Conservation (phyloP, 2,329 filamentous ascomycete species). For the Pseudogymnoascus sp. region DNA sequence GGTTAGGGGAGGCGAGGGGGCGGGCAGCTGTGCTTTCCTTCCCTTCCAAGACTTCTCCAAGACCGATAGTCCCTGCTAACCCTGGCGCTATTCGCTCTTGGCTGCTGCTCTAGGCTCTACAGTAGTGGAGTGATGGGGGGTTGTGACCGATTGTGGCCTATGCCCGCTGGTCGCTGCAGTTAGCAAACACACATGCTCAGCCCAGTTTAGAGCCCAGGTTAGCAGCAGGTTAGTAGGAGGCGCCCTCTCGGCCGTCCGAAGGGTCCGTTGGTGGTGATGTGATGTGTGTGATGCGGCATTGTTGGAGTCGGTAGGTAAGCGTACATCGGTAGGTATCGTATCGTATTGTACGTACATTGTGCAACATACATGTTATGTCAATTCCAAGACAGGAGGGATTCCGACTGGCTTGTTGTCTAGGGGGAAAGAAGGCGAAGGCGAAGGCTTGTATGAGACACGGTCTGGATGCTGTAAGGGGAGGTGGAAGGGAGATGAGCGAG, state of each 20-base stretch:
- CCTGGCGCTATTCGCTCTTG: not conserved
- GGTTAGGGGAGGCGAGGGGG: not conserved
- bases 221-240: too few relatives aligned
- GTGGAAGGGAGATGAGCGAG: not conserved
- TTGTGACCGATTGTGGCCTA: not conserved
- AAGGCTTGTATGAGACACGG: not conserved
- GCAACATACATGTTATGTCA: not conserved
- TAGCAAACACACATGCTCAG: not conserved
- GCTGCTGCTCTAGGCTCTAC: not conserved
- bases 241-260: not conserved
- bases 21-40: too few relatives aligned
- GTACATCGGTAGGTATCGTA: too few relatives aligned
- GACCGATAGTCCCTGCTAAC: not conserved
- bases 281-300: not conserved
- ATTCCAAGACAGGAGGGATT: not conserved
- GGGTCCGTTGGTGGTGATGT: not conserved
- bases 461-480: not conserved
- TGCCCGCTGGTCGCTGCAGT: not conserved
- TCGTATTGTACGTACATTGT: not conserved
- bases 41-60: not conserved
- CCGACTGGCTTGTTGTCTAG: not conserved
- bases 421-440: too few relatives aligned
- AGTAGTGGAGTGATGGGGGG: not conserved
- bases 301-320: too few relatives aligned
- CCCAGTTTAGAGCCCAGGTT: too few relatives aligned